Evolutionary conservation across 345 rosid species (phyloP), one percentile per base, ranked within the genome.

Genomic region (Arabis alpina): DNA sequence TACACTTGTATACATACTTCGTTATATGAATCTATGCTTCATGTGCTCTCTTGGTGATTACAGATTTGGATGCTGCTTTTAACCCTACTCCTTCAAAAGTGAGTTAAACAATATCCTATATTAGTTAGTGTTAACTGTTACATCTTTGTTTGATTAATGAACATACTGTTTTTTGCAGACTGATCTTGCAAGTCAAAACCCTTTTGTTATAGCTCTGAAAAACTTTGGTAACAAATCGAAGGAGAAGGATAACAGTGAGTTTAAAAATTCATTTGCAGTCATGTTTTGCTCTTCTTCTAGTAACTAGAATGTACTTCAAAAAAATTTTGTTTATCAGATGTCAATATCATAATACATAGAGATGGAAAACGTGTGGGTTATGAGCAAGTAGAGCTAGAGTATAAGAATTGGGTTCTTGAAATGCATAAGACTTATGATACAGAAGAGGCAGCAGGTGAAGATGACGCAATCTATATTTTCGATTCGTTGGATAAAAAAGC

Each of bases 11-110:
- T 8, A 44, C 2, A 36, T 4, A 9, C 5, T 5, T 48, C 8
- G 40, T 40, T 48, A 28, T 39, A 27, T 23, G 19, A 5, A 8
- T 57, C 14, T 23, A 53, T 61, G 45, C 30, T 27, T 60, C 34
- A 42, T 51, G 16, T n/a, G n/a, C n/a, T n/a, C n/a, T n/a, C n/a
- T n/a, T 60, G 10, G 49, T 74, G 52, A 41, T 74, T 75, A 72
- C 84, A 88, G 93, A 90, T n/a, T 82, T 85, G 57, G 97, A 90
- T 82, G 92, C 87, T 51, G 97, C 93, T 40, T 90, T 90, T 54
- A 81, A 42, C 76, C 92, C 97, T 8, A 81, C 86, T 24, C 83
- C 85, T n/a, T 81, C 86, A 9, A 90, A 90, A 82, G 96, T 83
- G 74, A 72, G 70, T 47, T 49, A 41, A 24, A 12, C 61, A 48